A percentile compares a stretch with the other conserved stretches of the same genome.
Conservation (phyloP, 768 basidiomycete genomes). For the Suillus alpinus region DNA sequence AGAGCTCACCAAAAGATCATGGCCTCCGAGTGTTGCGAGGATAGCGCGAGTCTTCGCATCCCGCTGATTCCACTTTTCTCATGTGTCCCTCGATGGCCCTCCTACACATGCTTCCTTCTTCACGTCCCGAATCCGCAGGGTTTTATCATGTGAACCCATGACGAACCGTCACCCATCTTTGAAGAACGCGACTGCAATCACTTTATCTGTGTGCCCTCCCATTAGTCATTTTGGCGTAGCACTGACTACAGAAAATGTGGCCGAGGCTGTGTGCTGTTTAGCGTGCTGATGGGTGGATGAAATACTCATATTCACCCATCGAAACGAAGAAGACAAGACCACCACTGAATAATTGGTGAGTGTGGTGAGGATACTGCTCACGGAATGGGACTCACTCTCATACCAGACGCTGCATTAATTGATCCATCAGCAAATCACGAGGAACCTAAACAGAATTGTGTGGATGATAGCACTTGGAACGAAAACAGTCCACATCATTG, state of each 20-base stretch:
- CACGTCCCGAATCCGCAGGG: too few relatives aligned
- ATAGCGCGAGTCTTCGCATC: too few relatives aligned
- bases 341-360: not conserved
- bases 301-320: conserved; percentile 4
- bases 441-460: conserved; percentile 6
- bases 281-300: not conserved
- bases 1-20: too few relatives aligned
- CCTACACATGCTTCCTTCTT: too few relatives aligned
- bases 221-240: too few relatives aligned
- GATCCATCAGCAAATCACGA: not conserved
- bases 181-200: too few relatives aligned
- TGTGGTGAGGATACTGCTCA: not conserved
- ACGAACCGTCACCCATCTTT: too few relatives aligned
- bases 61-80: too few relatives aligned
- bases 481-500: conserved; percentile 5
- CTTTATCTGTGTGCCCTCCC: too few relatives aligned
- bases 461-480: conserved; percentile 7
- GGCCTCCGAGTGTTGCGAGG: too few relatives aligned
- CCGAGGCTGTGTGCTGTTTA: not conserved
- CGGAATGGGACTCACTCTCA: conserved; percentile 4
- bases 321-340: conserved; percentile 9
- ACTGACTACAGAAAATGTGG: conserved; percentile 4
- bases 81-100: too few relatives aligned
- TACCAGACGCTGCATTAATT: conserved; percentile 1
- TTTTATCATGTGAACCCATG: too few relatives aligned